phyloP scores from a whole-genome alignment of 2,329 filamentous ascomycete genomes.

The Dothidotthia symphoricarpi region DNA sequence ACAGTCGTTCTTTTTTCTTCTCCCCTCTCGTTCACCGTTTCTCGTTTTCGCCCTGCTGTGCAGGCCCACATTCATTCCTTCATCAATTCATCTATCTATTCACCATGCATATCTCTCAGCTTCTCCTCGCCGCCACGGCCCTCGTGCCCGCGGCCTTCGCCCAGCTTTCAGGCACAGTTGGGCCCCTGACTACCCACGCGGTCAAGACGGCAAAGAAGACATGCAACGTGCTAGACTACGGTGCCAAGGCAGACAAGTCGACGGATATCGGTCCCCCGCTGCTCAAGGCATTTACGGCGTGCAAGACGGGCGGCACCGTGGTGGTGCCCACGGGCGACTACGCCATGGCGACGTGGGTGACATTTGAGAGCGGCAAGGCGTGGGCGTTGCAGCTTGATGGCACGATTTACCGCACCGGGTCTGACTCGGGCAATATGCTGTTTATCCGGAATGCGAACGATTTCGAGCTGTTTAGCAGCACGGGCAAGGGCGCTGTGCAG shows the following conservation, averaged over 20 bases:
- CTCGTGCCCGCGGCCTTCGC: slow-evolving; percentile 20
- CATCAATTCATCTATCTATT: not conserved
- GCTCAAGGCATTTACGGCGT: slow-evolving; percentile 50
- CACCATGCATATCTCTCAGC: slow-evolving; percentile 27
- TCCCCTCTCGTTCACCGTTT: not conserved
- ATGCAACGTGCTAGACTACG: slow-evolving; percentile 56
- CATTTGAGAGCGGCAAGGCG: slow-evolving; percentile 47
- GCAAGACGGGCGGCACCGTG: slow-evolving; percentile 52
- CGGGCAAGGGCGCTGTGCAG: slow-evolving; percentile 53
- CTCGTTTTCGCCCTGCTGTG: slow-evolving; percentile 19
- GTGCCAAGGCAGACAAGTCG: slow-evolving; percentile 52
- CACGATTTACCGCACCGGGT: slow-evolving; percentile 53
- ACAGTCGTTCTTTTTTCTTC: too few species aligned
- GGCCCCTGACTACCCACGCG: slow-evolving; percentile 31
- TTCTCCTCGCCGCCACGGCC: slow-evolving; percentile 22
- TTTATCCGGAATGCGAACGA: slow-evolving; percentile 51
- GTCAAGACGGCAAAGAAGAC: slow-evolving; percentile 50
- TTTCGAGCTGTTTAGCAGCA: slow-evolving; percentile 56
- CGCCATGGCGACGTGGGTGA: slow-evolving; percentile 52
- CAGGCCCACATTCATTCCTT: slow-evolving; percentile 8
- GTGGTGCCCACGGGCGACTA: slow-evolving; percentile 53
- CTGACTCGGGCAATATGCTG: slow-evolving; percentile 54
- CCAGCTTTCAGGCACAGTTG: slow-evolving; percentile 38
- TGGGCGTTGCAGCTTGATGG: slow-evolving; percentile 56
- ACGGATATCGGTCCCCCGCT: slow-evolving; percentile 54